Percentiles rank a stretch among this genome's conserved stretches.
Conservation (phyloP, 495 filamentous ascomycete genomes). For the Hyaloscypha hepaticicola region DNA sequence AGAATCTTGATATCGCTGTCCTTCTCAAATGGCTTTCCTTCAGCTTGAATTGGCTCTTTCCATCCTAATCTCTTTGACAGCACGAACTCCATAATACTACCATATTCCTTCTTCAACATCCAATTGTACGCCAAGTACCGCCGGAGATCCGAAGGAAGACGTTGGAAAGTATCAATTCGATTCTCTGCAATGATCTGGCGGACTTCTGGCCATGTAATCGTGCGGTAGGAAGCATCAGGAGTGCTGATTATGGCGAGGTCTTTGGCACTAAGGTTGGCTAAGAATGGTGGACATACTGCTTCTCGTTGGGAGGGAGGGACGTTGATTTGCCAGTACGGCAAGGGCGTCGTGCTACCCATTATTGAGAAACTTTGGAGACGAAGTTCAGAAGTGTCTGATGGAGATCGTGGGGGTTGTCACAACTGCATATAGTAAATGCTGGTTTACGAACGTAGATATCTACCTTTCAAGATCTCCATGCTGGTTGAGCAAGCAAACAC, state of each 20-base stretch:
- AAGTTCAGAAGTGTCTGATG: neutral
- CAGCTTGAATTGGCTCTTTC: constrained; percentile 42
- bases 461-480: neutral
- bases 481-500: neutral
- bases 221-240: constrained; percentile 46
- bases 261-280: constrained; percentile 54
- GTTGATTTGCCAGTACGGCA: constrained; percentile 83
- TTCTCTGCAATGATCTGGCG: constrained; percentile 60
- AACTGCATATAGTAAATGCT: too few species aligned
- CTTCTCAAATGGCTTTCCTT: constrained; percentile 42
- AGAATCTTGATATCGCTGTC: constrained; percentile 69
- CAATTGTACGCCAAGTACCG: constrained; percentile 67
- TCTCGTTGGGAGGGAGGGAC: constrained; percentile 60
- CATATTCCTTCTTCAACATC: constrained; percentile 61
- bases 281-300: constrained; percentile 65
- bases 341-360: constrained; percentile 24
- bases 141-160: constrained; percentile 69
- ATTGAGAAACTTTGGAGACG: neutral
- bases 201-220: constrained; percentile 40
- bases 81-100: constrained; percentile 73
- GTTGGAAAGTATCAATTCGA: constrained; percentile 69
- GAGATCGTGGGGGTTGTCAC: neutral
- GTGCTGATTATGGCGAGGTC: constrained; percentile 63
- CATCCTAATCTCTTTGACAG: constrained; percentile 64
- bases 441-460: neutral